These are phyloP conservation scores for Fusarium euwallaceae DNA, from an alignment of 2,329 filamentous ascomycete genomes.

Conservation along the genomic window DNA sequence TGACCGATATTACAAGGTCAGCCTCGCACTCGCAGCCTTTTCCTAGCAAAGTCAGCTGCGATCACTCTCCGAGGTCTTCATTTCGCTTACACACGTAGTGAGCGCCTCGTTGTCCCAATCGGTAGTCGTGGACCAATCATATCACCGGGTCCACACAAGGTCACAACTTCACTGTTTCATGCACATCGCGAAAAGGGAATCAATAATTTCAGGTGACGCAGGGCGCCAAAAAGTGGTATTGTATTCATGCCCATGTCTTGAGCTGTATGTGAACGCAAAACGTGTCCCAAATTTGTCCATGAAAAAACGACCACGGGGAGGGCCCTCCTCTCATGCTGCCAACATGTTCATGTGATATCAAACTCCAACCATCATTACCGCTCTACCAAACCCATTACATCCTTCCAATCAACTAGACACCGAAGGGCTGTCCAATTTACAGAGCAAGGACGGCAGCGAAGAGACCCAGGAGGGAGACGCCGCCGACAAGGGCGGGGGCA, in stretches of 20 bases:
- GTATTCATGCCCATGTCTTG: constrained; percentile 43
- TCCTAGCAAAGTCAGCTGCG: background rate
- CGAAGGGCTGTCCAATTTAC: constrained; percentile 51
- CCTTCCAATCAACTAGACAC: constrained; percentile 21
- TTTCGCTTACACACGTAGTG: constrained; percentile 27
- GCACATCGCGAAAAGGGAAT: background rate
- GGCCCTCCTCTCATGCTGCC: constrained; percentile 36
- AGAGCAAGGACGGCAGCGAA: constrained; percentile 64
- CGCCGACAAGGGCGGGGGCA: constrained; percentile 55
- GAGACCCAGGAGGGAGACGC: constrained; percentile 62
- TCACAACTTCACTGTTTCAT: constrained; percentile 13
- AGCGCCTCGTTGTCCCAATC: constrained; percentile 25
- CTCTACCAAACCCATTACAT: constrained; percentile 41
- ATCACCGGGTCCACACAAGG: background rate
- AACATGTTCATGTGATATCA: constrained; percentile 37
- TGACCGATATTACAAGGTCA: background rate
- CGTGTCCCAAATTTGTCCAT: constrained; percentile 46
- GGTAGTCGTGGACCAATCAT: constrained; percentile 28
- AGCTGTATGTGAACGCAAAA: constrained; percentile 46
- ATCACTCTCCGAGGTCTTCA: constrained; percentile 10
- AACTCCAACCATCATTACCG: constrained; percentile 45
- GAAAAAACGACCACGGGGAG: constrained; percentile 36
- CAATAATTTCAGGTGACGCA: constrained; percentile 19
- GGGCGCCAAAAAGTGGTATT: constrained; percentile 42
- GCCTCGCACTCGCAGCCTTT: background rate